Evolutionary conservation across 1,139 yeast species (phyloP), one percentile per base, ranked within the genome.

Genomic region (Yamadazyma atmosphaerica): DNA sequence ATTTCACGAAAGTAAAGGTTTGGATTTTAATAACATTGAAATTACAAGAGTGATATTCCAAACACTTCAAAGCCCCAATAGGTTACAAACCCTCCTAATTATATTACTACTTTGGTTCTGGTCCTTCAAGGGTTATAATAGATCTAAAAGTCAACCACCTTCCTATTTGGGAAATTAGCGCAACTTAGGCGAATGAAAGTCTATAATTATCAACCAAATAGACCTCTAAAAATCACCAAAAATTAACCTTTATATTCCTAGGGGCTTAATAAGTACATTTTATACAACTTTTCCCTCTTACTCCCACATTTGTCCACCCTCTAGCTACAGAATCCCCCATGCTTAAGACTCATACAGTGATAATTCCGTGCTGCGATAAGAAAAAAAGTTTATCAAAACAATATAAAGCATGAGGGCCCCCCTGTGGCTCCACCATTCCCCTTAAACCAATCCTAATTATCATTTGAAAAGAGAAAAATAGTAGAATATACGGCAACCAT

Each of bases 101-200:
- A n/a, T n/a, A n/a, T n/a, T n/a, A n/a, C n/a, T n/a, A n/a, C 9
- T 19, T 19, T 19, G 22, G 8, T 19, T 6, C 22, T 19, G 22
- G 8, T 19, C 9, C 22, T 6, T 19, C 22, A 19, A 19, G 9
- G n/a, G n/a, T n/a, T n/a, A n/a, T n/a, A n/a, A n/a, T n/a, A n/a
- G n/a, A n/a, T n/a, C n/a, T n/a, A 19, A 19, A 9, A 19, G 9
- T 19, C 22, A 19, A 6, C 22, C 13, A 7, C 12, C 17, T 18
- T 19, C 34, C 34, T 9, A 31, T 15, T 12, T 12, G 13, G 25
- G 34, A 31, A 31, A 5, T 18, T 31, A 19, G 26, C 34, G 32
- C 4, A 29, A 15, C 22, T 29, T 15, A 11, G 6, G 22, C n/a
- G 28, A 21, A 5, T 22, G 11, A n/a, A 15, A 33, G 6, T 19